A percentile compares a stretch with the other conserved stretches of the same genome.
Conservation (phyloP, 768 basidiomycete species). For the Pisolithus orientalis region DNA sequence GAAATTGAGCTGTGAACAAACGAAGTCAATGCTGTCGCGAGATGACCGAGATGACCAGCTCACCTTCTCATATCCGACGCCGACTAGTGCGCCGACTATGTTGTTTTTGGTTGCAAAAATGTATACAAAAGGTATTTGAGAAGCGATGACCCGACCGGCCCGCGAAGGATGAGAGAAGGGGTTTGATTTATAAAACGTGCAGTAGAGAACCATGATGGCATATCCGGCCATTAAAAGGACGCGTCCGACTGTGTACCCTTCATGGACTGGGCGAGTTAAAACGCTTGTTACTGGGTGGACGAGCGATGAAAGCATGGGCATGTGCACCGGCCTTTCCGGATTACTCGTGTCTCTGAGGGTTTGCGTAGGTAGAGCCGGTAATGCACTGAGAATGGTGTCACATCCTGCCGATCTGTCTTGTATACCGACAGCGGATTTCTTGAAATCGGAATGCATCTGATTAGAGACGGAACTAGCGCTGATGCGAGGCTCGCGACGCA, state of each 20-base stretch:
- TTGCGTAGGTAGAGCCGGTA: background rate
- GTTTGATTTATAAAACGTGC: conserved; percentile 42
- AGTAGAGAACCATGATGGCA: conserved; percentile 38
- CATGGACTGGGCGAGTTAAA: conserved; percentile 35
- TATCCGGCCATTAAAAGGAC: conserved; percentile 41
- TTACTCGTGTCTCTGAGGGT: conserved; percentile 1
- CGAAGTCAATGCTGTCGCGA: background rate
- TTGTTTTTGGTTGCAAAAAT: conserved; percentile 68
- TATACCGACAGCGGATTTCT: background rate
- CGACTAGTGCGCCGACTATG: conserved; percentile 47
- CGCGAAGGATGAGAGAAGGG: conserved; percentile 44
- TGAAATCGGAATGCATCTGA: background rate
- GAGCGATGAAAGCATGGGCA: conserved; percentile 32
- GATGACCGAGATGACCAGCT: conserved; percentile 1
- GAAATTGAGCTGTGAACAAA: conserved; percentile 52
- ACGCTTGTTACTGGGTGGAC: conserved; percentile 39
- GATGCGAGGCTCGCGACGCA: conserved; percentile 1
- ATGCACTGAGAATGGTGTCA: background rate
- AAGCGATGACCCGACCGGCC: conserved; percentile 47
- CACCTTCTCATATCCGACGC: conserved; percentile 65
- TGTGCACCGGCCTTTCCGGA: conserved; percentile 17
- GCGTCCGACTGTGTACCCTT: conserved; percentile 47
- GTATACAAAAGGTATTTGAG: conserved; percentile 60
- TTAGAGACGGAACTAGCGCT: background rate
- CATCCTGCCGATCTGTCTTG: background rate